Conservation (phyloP, 2,329 filamentous ascomycete genomes). For the Graphilbum sp. region DNA sequence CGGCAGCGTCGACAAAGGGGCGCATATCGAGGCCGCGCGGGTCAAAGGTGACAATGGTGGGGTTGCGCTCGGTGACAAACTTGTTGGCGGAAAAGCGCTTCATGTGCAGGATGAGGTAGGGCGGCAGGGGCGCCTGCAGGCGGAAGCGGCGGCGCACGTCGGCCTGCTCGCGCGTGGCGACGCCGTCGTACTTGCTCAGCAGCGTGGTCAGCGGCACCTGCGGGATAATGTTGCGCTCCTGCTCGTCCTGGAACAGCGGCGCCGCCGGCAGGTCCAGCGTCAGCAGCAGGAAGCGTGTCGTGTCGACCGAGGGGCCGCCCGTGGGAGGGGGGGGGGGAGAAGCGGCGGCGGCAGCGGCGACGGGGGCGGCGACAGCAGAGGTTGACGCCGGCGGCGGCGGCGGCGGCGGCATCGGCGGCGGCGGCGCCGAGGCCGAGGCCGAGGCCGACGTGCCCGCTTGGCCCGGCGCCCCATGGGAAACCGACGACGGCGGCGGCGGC, state of each 20-base stretch:
- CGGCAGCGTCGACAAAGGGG: slow-evolving; percentile 88
- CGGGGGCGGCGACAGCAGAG: background rate
- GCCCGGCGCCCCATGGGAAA: too few relatives aligned
- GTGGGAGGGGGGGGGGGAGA: background rate
- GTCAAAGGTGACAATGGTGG: slow-evolving; percentile 94
- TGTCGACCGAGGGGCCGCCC: slow-evolving; percentile 59
- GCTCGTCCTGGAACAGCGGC: slow-evolving; percentile 88
- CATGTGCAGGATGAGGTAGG: slow-evolving; percentile 84
- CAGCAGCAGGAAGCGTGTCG: slow-evolving; percentile 72
- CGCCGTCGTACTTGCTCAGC: slow-evolving; percentile 83
- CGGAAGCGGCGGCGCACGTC: slow-evolving; percentile 81
- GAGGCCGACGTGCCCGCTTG: background rate
- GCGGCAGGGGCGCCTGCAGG: slow-evolving; percentile 76
- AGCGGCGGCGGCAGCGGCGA: background rate
- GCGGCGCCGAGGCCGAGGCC: background rate
- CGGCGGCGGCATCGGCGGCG: too few relatives aligned
- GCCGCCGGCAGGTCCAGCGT: slow-evolving; percentile 85
- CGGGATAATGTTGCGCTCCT: slow-evolving; percentile 91
- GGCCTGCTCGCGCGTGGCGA: slow-evolving; percentile 72
- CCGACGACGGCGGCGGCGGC: too few relatives aligned
- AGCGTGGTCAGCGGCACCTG: slow-evolving; percentile 72
- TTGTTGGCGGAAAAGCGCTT: slow-evolving; percentile 96
- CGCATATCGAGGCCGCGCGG: slow-evolving; percentile 67
- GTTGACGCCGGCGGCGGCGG: too few relatives aligned
- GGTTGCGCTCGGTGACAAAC: slow-evolving; percentile 89